phyloP scores from a whole-genome alignment of 2,329 filamentous ascomycete species.

The Celoporthe dispersa region DNA sequence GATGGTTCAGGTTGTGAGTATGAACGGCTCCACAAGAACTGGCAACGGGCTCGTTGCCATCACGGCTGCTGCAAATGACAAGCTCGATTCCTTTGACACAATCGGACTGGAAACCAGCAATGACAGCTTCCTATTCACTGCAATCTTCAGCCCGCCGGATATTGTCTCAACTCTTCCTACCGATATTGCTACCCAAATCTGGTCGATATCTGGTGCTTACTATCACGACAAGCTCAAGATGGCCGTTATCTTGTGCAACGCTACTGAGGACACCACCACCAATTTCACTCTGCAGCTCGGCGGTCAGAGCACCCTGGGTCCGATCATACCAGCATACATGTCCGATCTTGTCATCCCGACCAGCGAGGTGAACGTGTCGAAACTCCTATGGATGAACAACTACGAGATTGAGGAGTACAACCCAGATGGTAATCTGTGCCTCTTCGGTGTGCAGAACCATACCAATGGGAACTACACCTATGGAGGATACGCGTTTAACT shows the following conservation, averaged over 20 bases:
- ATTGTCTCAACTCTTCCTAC: conserved; percentile 35
- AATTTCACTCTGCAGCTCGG: conserved; percentile 36
- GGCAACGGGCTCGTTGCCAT: conserved; percentile 16
- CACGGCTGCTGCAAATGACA: conserved; percentile 2
- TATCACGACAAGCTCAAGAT: conserved; percentile 27
- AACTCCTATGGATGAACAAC: background rate
- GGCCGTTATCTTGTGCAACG: conserved; percentile 36
- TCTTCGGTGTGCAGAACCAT: conserved; percentile 42
- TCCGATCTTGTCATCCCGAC: conserved; percentile 38
- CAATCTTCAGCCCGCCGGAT: conserved; percentile 33
- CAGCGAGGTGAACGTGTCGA: conserved; percentile 6
- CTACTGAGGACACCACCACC: conserved; percentile 31
- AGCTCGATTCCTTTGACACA: background rate
- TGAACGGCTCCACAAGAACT: conserved; percentile 25
- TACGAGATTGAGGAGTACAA: background rate
- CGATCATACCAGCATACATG: conserved; percentile 34
- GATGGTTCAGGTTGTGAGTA: conserved; percentile 20
- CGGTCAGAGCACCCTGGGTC: conserved; percentile 33
- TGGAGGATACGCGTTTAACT: conserved; percentile 20
- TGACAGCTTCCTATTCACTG: conserved; percentile 23
- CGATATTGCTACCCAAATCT: conserved; percentile 35
- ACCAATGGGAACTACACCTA: too few species aligned
- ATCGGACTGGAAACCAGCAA: background rate
- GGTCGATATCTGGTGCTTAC: conserved; percentile 35
- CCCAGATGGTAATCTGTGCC: conserved; percentile 30